Conservation (phyloP, 176 grass and related monocot genomes). For the Miscanthus lutarioriparius region DNA sequence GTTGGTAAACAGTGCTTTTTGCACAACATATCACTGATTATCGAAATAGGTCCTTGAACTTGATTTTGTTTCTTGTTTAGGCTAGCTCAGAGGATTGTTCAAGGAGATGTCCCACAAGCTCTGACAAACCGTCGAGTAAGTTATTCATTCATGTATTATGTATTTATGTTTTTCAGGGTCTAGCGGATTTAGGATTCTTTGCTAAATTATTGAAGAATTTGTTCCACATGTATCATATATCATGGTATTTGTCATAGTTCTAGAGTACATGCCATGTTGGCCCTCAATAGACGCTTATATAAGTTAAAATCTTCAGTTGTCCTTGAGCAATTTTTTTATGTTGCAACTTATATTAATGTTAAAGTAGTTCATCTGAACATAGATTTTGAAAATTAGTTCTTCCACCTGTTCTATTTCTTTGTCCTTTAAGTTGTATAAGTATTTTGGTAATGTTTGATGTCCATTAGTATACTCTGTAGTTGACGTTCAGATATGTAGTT, state of each 20-base stretch:
- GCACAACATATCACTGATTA: not conserved
- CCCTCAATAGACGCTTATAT: not conserved
- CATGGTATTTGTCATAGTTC: not conserved
- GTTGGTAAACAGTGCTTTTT: constrained; percentile 35
- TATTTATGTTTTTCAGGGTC: constrained; percentile 7
- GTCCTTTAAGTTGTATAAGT: not conserved
- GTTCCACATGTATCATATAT: not conserved
- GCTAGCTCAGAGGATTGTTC: constrained; percentile 97
- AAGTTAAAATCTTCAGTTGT: not conserved
- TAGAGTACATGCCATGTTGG: not conserved
- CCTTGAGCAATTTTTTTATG: not conserved
- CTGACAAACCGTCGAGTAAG: constrained; percentile 84
- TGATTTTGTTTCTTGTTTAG: constrained; percentile 49
- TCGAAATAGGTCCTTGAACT: constrained; percentile 24
- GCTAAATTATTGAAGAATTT: not conserved
- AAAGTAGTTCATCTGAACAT: not conserved
- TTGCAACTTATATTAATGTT: not conserved
- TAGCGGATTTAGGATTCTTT: not conserved
- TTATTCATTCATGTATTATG: constrained; percentile 6
- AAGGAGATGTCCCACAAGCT: constrained; percentile 97
- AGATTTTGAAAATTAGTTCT: not conserved
- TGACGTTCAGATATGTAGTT: not conserved
- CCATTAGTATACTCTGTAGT: not conserved
- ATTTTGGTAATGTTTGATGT: not conserved
- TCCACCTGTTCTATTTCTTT: not conserved